Evolutionary conservation across 1,284 basidiomycete species (phyloP).

Genomic region (Ustilago esculenta): DNA sequence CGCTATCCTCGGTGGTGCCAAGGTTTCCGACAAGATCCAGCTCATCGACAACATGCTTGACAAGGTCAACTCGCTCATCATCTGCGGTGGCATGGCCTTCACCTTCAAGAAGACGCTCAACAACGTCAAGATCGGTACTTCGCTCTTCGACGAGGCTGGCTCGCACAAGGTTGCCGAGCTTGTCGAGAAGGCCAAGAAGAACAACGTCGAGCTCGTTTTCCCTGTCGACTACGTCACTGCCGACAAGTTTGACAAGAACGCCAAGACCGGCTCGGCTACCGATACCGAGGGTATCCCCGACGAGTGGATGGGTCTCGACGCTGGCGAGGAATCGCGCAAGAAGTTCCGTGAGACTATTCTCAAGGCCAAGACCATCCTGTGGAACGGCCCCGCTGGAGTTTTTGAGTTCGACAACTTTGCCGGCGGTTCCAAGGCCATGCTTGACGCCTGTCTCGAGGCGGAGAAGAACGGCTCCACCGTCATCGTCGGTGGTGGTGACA

Average conservation of each 20-base stretch:
- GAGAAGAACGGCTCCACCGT: slow-evolving; percentile 87
- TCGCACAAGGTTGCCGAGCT: slow-evolving; percentile 85
- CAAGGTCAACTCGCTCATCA: slow-evolving; percentile 96
- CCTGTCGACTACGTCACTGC: slow-evolving; percentile 94
- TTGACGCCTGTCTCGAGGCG: slow-evolving; percentile 88
- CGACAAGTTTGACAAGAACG: slow-evolving; percentile 94
- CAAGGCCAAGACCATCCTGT: slow-evolving; percentile 94
- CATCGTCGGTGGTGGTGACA: slow-evolving; percentile 75
- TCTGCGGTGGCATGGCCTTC: slow-evolving; percentile 98
- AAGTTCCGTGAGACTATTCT: slow-evolving; percentile 83
- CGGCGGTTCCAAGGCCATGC: slow-evolving; percentile 82
- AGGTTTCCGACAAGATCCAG: slow-evolving; percentile 99
- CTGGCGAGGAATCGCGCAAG: slow-evolving; percentile 75
- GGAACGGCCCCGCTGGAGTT: slow-evolving; percentile 96
- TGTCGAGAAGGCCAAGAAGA: slow-evolving; percentile 90
- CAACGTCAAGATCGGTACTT: slow-evolving; percentile 86
- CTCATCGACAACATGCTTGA: slow-evolving; percentile 99
- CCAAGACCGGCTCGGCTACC: slow-evolving; percentile 79
- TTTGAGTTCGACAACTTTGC: slow-evolving; percentile 96
- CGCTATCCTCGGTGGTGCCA: slow-evolving; percentile 97
- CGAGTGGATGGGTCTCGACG: slow-evolving; percentile 90
- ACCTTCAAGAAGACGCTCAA: slow-evolving; percentile 97
- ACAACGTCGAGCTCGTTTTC: slow-evolving; percentile 94
- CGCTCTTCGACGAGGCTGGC: slow-evolving; percentile 91
- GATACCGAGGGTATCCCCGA: slow-evolving; percentile 88